Evolutionary conservation across 768 basidiomycete species (phyloP).

Genomic region (Kwoniella sp.): DNA sequence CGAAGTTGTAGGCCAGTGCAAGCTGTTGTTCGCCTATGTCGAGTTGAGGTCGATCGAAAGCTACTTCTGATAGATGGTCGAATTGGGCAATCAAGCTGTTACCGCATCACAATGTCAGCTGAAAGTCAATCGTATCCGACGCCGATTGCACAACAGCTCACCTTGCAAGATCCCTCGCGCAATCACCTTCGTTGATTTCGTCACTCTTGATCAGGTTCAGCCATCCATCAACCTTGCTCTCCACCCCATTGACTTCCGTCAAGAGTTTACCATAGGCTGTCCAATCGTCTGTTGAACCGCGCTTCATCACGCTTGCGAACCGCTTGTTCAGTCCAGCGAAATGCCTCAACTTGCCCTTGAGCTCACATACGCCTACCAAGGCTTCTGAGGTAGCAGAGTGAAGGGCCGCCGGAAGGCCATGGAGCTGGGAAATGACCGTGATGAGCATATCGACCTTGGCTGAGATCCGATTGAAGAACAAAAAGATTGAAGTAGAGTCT

Average conservation of each 20-base stretch:
- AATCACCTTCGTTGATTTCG: conserved; percentile 91
- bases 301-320: conserved; percentile 78
- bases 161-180: conserved; percentile 86
- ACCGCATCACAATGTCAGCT: neutral
- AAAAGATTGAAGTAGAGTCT: conserved; percentile 82
- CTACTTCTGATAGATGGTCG: conserved; percentile 84
- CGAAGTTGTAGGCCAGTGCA: conserved; percentile 76
- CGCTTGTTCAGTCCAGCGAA: conserved; percentile 84
- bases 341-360: conserved; percentile 78
- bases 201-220: conserved; percentile 79
- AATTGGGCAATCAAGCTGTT: conserved; percentile 86
- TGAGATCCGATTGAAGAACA: conserved; percentile 89
- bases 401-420: conserved; percentile 81
- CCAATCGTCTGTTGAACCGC: conserved; percentile 82
- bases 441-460: conserved; percentile 86
- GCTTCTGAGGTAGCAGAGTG: conserved; percentile 77
- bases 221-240: conserved; percentile 89
- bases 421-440: conserved; percentile 74
- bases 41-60: conserved; percentile 77
- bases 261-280: conserved; percentile 78
- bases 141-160: conserved; percentile 56
- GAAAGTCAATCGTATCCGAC: neutral
- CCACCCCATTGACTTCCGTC: conserved; percentile 80
- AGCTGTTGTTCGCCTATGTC: conserved; percentile 89
- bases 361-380: conserved; percentile 93